Evolutionary conservation across 2,329 filamentous ascomycete genomes (phyloP), one percentile per base, ranked within the genome.

Genomic region (Colletotrichum lentis): DNA sequence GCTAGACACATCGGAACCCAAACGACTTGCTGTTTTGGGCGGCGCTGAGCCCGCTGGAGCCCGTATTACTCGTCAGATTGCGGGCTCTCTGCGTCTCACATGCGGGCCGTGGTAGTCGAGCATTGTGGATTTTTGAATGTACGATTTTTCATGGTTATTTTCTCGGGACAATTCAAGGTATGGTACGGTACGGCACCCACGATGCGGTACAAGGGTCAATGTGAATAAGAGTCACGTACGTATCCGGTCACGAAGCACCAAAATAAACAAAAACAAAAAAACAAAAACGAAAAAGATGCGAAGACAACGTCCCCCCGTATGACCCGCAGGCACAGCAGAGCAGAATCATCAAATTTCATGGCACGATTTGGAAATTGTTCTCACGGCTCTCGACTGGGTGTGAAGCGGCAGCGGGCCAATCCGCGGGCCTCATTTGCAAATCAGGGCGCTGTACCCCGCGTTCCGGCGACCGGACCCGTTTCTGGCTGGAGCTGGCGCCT

Each of bases 391-490:
- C 39, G n/a, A 58, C 41, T 52, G 43, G 27, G 2, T 56, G 27
- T 10, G 44, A 35, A 24, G 50, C 54, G 47, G 35, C 50, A 50
- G 46, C 41, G 49, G 60, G 65, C 77, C 76, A 78, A 78, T 78
- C 70, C 67, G 37, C 46, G 53, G 47, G 46, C 44, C 41, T 43
- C 27, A 70, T 74, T 77, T 78, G 70, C 72, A 74, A 78, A 78
- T 78, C 71, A 55, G 70, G 70, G 71, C 71, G 71, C 73, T 67
- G 69, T 73, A 73, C 77, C 76, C 77, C 77, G 76, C 76, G 77
- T 78, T 77, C 77, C 76, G 76, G 68, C 70, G 71, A 76, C 75
- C 74, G 77, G 76, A 77, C 73, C 50, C 61, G 44, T 49, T 31
- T 20, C 54, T 67, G 41, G 57, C 69, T 63, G 50, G 47, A 56